phyloP scores from a whole-genome alignment of 257 asterid species.

The Solanum pimpinellifolium region DNA sequence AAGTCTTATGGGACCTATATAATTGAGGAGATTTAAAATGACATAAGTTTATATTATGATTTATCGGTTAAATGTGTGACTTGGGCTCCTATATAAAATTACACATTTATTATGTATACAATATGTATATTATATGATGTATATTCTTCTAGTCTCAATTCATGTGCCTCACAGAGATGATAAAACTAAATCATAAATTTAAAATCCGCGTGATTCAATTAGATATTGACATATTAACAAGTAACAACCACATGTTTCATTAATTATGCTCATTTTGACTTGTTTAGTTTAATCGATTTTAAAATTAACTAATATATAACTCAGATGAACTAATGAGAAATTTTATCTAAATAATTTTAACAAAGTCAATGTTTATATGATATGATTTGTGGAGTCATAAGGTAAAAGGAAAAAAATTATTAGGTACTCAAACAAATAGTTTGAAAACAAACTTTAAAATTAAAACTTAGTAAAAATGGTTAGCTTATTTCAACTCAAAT shows the following conservation, averaged over 20 bases:
- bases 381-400: background rate
- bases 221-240: no score
- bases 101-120: no score
- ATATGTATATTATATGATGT: no score
- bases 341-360: no score
- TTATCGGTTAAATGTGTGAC: no score
- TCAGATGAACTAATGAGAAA: no score
- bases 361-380: background rate
- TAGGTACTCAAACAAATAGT: background rate
- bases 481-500: background rate
- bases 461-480: background rate
- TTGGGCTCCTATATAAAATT: background rate
- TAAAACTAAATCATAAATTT: no score
- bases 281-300: no score
- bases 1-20: background rate
- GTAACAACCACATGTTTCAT: no score
- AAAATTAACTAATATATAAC: no score
- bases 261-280: no score
- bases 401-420: no score
- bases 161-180: background rate
- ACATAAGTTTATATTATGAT: background rate
- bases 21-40: background rate
- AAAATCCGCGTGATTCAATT: accelerated
- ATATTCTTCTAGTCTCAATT: background rate
- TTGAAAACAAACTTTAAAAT: background rate